These are phyloP conservation scores for Coemansia sp. DNA, from an alignment of 371 early-diverging fungal species.

Conservation along the genomic window DNA sequence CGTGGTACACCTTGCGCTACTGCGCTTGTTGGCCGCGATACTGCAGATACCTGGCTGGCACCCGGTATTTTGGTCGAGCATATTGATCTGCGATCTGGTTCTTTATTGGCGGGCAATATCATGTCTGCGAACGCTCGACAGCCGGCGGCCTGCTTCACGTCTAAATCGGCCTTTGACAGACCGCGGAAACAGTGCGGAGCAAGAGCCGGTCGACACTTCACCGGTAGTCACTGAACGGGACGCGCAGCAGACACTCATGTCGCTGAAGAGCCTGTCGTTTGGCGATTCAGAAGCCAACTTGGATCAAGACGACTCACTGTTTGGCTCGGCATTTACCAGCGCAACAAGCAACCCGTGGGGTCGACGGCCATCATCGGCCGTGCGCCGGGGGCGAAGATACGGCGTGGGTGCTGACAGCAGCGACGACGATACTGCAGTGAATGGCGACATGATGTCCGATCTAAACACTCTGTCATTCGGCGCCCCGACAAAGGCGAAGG, in stretches of 20 bases:
- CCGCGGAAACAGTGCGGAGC: not conserved
- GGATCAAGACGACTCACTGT: conserved; percentile 36
- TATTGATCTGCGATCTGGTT: conserved; percentile 17
- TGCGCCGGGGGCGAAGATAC: not conserved
- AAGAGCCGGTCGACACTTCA: not conserved
- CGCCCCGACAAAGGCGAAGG: not conserved
- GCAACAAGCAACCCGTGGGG: conserved; percentile 7
- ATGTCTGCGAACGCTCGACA: conserved; percentile 10
- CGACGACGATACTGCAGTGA: conserved; percentile 16
- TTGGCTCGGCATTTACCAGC: conserved; percentile 8
- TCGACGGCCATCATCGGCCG: conserved; percentile 4
- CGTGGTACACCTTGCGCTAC: conserved; percentile 7
- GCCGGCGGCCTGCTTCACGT: conserved; percentile 11
- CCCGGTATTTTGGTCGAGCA: not conserved
- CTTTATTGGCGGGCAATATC: conserved; percentile 9
- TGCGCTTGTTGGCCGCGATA: conserved; percentile 14
- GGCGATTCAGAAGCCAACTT: conserved; percentile 28
- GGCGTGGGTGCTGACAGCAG: conserved; percentile 16
- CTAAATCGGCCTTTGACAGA: not conserved
- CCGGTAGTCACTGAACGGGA: not conserved
- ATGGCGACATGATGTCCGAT: conserved; percentile 16
- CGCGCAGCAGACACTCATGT: conserved; percentile 13
- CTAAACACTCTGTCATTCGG: conserved; percentile 22
- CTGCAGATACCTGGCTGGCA: not conserved
- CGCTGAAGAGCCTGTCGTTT: conserved; percentile 38